Evolutionary conservation across 257 asterid genomes (phyloP).

Genomic region (Linaria vulgaris): DNA sequence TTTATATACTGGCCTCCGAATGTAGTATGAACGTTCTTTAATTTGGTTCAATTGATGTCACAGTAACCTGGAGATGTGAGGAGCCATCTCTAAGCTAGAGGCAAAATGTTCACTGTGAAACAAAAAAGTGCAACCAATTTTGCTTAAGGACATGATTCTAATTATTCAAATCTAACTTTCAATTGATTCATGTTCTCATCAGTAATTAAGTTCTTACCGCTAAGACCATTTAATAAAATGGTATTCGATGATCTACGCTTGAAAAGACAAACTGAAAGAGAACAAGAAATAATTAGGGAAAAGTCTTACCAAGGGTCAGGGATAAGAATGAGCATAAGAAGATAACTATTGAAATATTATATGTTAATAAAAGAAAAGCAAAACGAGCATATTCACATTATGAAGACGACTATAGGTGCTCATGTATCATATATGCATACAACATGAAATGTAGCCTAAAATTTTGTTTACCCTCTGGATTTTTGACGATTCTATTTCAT

Average conservation of each 20-base stretch:
- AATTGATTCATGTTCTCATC: background rate
- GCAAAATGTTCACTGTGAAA: constrained; percentile 16
- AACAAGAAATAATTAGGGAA: too few relatives aligned
- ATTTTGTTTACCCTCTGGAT: too few relatives aligned
- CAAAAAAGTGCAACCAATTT: background rate
- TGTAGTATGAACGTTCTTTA: constrained; percentile 65
- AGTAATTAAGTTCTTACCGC: constrained; percentile 64
- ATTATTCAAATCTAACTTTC: background rate
- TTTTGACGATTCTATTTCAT: too few relatives aligned
- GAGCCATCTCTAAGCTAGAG: constrained; percentile 88
- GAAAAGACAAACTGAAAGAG: constrained; percentile 49
- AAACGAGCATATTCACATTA: too few relatives aligned
- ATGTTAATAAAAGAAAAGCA: too few relatives aligned
- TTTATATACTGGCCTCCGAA: constrained; percentile 67
- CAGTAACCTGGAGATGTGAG: constrained; percentile 79
- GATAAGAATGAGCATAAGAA: background rate
- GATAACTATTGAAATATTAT: background rate
- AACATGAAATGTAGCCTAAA: too few relatives aligned
- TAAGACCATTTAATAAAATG: constrained; percentile 63
- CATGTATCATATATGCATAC: too few relatives aligned
- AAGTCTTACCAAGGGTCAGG: background rate
- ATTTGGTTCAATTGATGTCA: constrained; percentile 90
- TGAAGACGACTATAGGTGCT: too few relatives aligned
- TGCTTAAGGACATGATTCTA: background rate
- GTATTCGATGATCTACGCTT: constrained; percentile 53